Percentiles rank a stretch among this genome's conserved stretches.
Conservation (phyloP, 306 rosid species). For the Fragaria nilgerrensis region DNA sequence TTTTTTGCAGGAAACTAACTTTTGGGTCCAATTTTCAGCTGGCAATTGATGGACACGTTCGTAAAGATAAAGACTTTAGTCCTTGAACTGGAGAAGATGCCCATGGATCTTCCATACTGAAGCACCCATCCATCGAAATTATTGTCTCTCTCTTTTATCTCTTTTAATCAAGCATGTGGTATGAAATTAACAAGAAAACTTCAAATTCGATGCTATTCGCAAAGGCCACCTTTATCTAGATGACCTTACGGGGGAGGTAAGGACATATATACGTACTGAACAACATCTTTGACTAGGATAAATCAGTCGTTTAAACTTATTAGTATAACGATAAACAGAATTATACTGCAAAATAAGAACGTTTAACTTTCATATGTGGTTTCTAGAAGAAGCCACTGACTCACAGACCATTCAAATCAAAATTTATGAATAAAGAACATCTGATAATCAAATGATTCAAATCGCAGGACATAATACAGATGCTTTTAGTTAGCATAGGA, state of each 20-base stretch:
- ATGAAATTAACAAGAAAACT: neutral
- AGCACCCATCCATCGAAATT: constrained; percentile 17
- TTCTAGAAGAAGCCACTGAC: neutral
- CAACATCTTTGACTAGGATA: neutral
- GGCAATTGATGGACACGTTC: constrained; percentile 9
- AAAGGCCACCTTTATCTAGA: constrained; percentile 7
- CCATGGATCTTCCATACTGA: constrained; percentile 22
- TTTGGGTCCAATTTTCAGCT: constrained; percentile 13
- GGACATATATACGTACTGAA: neutral
- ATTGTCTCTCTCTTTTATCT: neutral
- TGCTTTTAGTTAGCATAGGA: neutral
- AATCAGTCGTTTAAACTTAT: neutral
- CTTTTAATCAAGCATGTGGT: neutral
- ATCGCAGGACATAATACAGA: neutral
- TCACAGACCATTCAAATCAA: neutral
- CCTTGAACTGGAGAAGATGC: constrained; percentile 20
- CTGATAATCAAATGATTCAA: neutral
- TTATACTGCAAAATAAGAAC: neutral
- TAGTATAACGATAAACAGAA: neutral
- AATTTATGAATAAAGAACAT: neutral
- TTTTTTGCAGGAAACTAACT: constrained; percentile 19
- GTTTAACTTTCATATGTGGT: neutral
- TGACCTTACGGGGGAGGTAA: constrained; percentile 23
- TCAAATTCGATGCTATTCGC: constrained; percentile 20
- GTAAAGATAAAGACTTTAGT: neutral